Evolutionary conservation across 2,329 filamentous ascomycete genomes (phyloP).

Genomic region (Diplodia mutila): DNA sequence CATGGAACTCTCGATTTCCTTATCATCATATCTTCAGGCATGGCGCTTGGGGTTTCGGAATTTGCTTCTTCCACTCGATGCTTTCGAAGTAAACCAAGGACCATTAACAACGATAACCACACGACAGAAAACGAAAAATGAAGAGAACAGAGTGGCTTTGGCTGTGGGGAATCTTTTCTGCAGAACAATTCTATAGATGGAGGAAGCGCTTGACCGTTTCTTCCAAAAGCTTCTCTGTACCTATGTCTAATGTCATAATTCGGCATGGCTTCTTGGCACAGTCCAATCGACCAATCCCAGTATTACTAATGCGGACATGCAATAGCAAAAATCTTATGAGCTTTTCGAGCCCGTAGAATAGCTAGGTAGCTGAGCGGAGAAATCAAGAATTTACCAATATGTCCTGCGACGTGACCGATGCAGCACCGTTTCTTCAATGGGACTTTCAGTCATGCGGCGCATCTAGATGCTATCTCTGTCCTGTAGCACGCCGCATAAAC

Average conservation of each 20-base stretch:
- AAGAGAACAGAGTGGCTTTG: no score
- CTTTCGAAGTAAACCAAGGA: neutral
- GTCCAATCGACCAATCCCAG: neutral
- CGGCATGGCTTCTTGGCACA: neutral
- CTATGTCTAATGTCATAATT: neutral
- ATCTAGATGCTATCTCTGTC: neutral
- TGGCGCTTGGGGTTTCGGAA: neutral
- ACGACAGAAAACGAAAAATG: neutral
- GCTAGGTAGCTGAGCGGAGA: neutral
- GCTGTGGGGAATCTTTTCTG: no score
- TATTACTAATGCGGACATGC: neutral
- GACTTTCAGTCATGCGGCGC: no score
- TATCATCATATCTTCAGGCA: neutral
- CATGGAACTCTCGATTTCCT: neutral
- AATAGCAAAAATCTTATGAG: neutral
- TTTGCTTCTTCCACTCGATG: neutral
- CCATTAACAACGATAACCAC: neutral
- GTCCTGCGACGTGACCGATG: neutral
- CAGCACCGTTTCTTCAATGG: neutral
- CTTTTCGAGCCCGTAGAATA: neutral
- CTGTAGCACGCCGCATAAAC: neutral
- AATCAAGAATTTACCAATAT: neutral
- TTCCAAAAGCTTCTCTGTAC: neutral
- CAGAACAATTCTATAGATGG: neutral
- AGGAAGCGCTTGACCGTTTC: neutral